Evolutionary conservation across 352 stramenopile species (phyloP), one percentile per base, ranked within the genome.

Genomic region (Globisporangium spiculum): DNA sequence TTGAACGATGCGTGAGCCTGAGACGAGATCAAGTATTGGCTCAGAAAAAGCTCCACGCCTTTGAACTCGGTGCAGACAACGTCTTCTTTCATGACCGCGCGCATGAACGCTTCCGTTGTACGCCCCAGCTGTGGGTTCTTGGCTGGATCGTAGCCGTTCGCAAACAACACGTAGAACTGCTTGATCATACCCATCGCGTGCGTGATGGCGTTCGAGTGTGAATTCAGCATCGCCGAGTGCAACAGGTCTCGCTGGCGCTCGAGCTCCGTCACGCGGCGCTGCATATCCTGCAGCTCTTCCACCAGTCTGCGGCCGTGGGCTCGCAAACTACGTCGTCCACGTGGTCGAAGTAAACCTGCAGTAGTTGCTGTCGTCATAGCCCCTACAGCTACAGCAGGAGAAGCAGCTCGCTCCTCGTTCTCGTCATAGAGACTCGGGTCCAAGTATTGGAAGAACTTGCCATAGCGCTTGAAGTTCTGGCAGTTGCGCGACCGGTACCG

Each of bases 51-150:
- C 24, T 86, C 72, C 2, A 90, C 79, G 22, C 81, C 81, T 20
- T 66, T 67, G 63, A 90, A 90, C 66, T 90, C 81, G 58, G 73
- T 75, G 66, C 81, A 90, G 7, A 85, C 50, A 4, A 69, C 78
- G 32, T 90, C 76, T 2, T 75, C 60, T 18, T 34, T 27, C 81
- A 90, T 88, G 14, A 78, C 66, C 26, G 62, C 61, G 60, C 74
- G 71, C 67, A 90, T 55, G 57, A 84, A 88, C 36, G 44, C 48
- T 36, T 75, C 79, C 0, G 77, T 71, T 1, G 69, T 36, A 18
- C 32, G 65, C 20, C 68, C 72, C 0, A 75, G 67, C 26, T 53
- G 54, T 1, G 78, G 77, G 4, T 65, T 34, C 3, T 53, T 67
- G 4, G 69, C 24, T 0, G 69, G 76, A 32, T 81, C 54, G 34